Evolutionary conservation across 2,329 filamentous ascomycete species (phyloP), one percentile per base, ranked within the genome.

Genomic region (Amylocarpus encephaloides): DNA sequence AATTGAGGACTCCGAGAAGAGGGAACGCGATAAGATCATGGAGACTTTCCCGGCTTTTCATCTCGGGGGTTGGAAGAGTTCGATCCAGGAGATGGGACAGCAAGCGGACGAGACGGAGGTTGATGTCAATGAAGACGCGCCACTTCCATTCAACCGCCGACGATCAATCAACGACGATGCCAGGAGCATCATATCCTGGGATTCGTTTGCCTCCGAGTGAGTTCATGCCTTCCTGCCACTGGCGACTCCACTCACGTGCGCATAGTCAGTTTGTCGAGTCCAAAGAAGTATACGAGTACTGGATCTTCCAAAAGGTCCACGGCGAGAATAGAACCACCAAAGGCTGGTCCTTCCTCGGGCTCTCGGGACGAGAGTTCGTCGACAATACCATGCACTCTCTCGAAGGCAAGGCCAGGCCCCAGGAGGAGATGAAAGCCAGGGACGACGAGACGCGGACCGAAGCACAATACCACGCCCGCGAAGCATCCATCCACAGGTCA

Each of bases 381-480:
- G 34, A 41, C 26, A 29, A 48, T 15, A 36, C 34, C 18, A 22
- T 2, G 4, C 32, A 16, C 36, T 18, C 15, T 10, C 15, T 30
- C 6, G 26, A 39, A 18, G 16, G 16, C 12, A 36, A 48, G 18
- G 10, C 36, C 1, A 39, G 18, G 13, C 10, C 35, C 10, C 45
- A 48, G 13, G 36, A 39, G 32, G 34, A 48, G 15, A 19, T 41
- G 35, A 39, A 48, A 19, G 45, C 41, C 13, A 43, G 12, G 13
- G 22, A 43, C 26, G 41, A 41, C 13, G 22, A 36, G 18, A 19
- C 33, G 3, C 15, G 33, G 15, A 36, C 10, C 11, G 44, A 46
- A 9, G 33, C 33, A 3, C 13, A 16, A 15, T 33, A 46, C 15
- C 33, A 16, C 3, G 13, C 12, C n/a, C 44, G 19, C 3, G 10